Percentiles rank a stretch among this genome's conserved stretches.
Evolutionary conservation across 1,139 yeast species (phyloP).

Genomic region (Suzukiozyma palmioleophila): DNA sequence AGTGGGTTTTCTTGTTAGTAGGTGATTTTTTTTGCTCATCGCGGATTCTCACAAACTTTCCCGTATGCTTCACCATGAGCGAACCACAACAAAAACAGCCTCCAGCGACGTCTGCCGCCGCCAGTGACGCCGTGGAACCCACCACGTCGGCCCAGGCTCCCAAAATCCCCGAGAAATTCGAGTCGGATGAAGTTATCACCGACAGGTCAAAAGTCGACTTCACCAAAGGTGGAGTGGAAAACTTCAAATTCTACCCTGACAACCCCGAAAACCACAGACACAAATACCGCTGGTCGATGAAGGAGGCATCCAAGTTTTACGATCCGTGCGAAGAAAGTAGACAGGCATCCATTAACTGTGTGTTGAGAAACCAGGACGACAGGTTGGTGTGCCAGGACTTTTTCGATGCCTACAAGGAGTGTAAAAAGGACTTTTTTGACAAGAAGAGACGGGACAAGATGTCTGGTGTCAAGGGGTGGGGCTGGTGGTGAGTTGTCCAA

Average conservation of each 20-base stretch:
- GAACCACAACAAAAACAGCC: background rate
- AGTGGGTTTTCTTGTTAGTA: background rate
- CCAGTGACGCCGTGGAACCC: too few species aligned
- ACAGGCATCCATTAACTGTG: slow-evolving; percentile 78
- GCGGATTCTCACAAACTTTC: background rate
- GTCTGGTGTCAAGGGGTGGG: slow-evolving; percentile 46
- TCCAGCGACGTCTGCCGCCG: too few species aligned
- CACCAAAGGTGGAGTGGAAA: slow-evolving; percentile 48
- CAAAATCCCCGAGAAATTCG: background rate
- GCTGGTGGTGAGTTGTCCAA: slow-evolving; percentile 16
- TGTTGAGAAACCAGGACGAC: slow-evolving; percentile 71
- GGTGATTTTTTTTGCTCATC: background rate
- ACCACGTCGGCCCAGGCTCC: background rate
- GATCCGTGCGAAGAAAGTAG: slow-evolving; percentile 93
- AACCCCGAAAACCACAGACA: slow-evolving; percentile 62
- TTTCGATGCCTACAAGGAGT: slow-evolving; percentile 89
- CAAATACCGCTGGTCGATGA: slow-evolving; percentile 56
- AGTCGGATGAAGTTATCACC: slow-evolving; percentile 29
- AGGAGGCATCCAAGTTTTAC: slow-evolving; percentile 78
- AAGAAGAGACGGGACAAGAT: slow-evolving; percentile 34
- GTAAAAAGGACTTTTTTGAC: slow-evolving; percentile 74
- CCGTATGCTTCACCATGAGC: background rate
- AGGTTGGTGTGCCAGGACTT: slow-evolving; percentile 75
- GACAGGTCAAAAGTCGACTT: slow-evolving; percentile 53
- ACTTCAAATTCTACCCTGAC: slow-evolving; percentile 78